Evolutionary conservation across 768 basidiomycete species (phyloP).

Genomic region (Suillus luteus): DNA sequence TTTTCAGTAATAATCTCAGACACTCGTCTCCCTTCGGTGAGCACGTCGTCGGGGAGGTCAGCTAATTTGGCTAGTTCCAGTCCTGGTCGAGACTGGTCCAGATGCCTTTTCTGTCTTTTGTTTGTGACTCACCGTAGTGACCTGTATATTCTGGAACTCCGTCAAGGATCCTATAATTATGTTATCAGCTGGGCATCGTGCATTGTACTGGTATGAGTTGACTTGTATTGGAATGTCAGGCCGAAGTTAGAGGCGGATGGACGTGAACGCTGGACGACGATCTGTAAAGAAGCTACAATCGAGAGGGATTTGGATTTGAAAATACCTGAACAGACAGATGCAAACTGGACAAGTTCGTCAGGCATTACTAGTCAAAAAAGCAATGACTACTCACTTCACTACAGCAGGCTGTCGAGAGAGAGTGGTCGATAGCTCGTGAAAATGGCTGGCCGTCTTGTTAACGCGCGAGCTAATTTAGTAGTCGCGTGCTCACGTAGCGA

Average conservation of each 20-base stretch:
- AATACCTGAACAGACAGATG: conserved; percentile 79
- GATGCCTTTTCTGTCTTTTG: neutral
- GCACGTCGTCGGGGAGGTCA: conserved; percentile 75
- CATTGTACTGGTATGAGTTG: conserved; percentile 8
- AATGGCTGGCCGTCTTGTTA: conserved; percentile 54
- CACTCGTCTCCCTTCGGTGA: conserved; percentile 62
- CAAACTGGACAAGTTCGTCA: conserved; percentile 47
- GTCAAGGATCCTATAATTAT: conserved; percentile 62
- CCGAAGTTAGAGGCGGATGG: conserved; percentile 60
- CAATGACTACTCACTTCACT: conserved; percentile 58
- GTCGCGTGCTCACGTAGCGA: conserved; percentile 68
- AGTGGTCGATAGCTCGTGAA: conserved; percentile 75
- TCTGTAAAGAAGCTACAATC: neutral
- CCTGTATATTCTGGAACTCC: conserved; percentile 59
- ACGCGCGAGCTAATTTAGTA: neutral
- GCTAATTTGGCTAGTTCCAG: conserved; percentile 87
- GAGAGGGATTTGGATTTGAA: conserved; percentile 10
- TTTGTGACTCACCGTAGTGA: conserved; percentile 66
- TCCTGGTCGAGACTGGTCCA: conserved; percentile 48
- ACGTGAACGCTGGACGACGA: conserved; percentile 49
- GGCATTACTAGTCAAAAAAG: neutral
- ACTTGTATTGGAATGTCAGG: conserved; percentile 82
- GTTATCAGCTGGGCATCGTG: conserved; percentile 4
- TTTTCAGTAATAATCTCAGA: conserved; percentile 59
- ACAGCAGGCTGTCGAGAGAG: conserved; percentile 78